Evolutionary conservation across 176 grass and related monocot genomes (phyloP), one percentile per base, ranked within the genome.

Genomic region (Elymus sibiricus): DNA sequence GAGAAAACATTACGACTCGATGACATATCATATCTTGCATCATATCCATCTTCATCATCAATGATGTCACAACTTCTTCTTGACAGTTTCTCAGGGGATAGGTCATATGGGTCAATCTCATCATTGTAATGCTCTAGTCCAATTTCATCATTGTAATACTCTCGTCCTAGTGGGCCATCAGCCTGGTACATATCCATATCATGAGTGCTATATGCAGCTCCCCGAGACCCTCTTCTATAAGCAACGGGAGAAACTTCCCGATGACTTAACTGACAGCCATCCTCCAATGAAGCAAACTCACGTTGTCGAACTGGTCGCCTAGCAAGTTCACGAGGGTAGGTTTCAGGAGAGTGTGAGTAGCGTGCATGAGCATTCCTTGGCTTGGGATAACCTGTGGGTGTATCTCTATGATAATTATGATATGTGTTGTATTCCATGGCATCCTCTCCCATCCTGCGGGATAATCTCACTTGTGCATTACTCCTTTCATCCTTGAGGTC

Each of bases 1-100:
- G 89, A 92, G 88, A 86, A 94, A 85, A 79, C 91, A 91, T 86
- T 82, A n/a, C 12, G 59, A 88, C 85, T 77, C 53, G 19, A 53
- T 43, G 42, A 63, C 61, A 64, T 25, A 82, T 64, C 62, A 89
- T 80, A 74, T 87, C 84, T 70, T 84, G 78, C 47, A 47, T 91
- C 77, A 84, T 79, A 77, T 79, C 66, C 86, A 82, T 81, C 82
- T 70, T 66, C 83, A 88, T 84, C n/a, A 86, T 82, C 69, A 84
- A 79, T 24, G 17, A 88, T 75, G 53, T 84, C 73, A 86, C 84
- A 75, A 73, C 49, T 17, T 74, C 44, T 19, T 71, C 42, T 31
- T 79, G 81, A 67, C 35, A 66, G 15, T 83, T 83, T 86, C 84
- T 68, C 71, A 71, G 78, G 35, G 69, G 85, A 71, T 58, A 66